These are phyloP conservation scores for Colletotrichum eleusines DNA, from an alignment of 2,329 filamentous ascomycete genomes.

Conservation along the genomic window DNA sequence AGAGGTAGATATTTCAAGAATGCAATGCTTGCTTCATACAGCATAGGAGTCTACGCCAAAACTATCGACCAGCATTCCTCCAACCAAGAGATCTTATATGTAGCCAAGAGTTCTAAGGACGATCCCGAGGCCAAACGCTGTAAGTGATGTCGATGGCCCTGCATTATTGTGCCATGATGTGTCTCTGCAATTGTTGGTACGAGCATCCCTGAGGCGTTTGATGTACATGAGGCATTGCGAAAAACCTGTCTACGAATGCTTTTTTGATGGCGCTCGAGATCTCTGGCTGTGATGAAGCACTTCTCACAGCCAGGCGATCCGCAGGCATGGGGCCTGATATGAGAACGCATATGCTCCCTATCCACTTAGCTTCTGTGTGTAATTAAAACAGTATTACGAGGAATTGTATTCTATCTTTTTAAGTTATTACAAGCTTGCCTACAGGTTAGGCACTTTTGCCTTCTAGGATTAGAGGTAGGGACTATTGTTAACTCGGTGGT, in stretches of 20 bases:
- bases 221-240: neutral
- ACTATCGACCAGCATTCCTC: neutral
- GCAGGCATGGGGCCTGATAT: neutral
- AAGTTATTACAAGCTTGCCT: neutral
- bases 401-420: neutral
- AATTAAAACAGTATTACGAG: neutral
- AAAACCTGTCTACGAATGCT: neutral
- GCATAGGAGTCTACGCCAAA: neutral
- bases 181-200: slow-evolving; percentile 6
- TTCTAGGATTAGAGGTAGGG: neutral
- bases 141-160: neutral
- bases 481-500: neutral
- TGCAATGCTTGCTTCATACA: too few relatives aligned
- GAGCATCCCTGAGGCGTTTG: neutral
- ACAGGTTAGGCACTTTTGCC: neutral
- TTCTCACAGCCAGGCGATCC: neutral
- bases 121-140: neutral
- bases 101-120: neutral
- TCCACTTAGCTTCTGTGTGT: neutral
- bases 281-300: slow-evolving; percentile 6
- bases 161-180: neutral
- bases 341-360: slow-evolving; percentile 16
- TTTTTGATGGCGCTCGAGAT: neutral
- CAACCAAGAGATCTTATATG: neutral
- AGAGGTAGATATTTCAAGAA: too few relatives aligned